Base-by-base conservation (phyloP, 768 basidiomycete species). In the Coprinellus micaceus region DNA sequence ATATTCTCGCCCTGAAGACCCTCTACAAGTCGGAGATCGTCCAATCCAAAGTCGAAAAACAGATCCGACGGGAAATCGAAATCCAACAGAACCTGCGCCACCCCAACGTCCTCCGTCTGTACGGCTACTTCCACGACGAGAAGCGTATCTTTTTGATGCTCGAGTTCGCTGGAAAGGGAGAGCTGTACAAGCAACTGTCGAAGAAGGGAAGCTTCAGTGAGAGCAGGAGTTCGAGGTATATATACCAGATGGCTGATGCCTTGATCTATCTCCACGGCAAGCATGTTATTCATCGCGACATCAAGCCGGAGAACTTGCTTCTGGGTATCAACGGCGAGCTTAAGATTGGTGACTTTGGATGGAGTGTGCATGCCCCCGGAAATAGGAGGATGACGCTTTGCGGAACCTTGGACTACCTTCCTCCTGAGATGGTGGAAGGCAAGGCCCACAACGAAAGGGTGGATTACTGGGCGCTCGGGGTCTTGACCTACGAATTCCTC, bases 271-370 rank as follows among this genome's bases (percentile, higher is more conserved):
- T 98, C 17, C 97, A 99, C 67, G 75, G 79, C 52, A 99, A 98
- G 67, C 95, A 98, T 66, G 94, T 99, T 66, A 99, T 98, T 50
- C 97, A 99, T 70, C 85, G 97, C 29, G 97, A 99, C 65, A 99
- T 99, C 75, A 99, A 99, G 71, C 97, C 97, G 0, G 96, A 99
- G 74, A 99, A 99, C 69, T 72, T 99, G 48, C 80, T 99, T 29
- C 77, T 98, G 12, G 95, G 95, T 11, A 83, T 98, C 64, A 93
- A 94, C 63, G 96, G 96, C 39, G 96, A 98, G 68, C 77, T 99
- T 64, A 98, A 99, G 79, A 96, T 99, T 59, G 97, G 87, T 2
- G 96, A 98, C 71, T 98, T 98, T 70, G 97, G 97, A 10, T 99
- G 97, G 96, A 93, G 89, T 64, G 94, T 97, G 7, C 96, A 98